These are phyloP conservation scores for Agastache rugosa DNA, from an alignment of 257 asterid genomes.

Conservation along the genomic window DNA sequence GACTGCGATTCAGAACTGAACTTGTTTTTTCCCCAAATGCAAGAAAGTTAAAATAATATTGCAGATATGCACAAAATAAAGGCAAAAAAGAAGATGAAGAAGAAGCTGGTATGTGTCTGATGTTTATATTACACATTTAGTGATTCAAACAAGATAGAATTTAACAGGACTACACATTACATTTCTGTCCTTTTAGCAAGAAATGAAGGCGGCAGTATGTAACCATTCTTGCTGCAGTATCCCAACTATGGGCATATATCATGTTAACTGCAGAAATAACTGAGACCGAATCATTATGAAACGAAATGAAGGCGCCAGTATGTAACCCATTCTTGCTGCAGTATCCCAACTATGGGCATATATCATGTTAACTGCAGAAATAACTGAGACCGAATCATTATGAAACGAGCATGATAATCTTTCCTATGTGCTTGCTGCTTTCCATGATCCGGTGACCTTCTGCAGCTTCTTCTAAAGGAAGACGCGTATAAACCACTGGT, in stretches of 20 bases:
- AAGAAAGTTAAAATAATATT: too few species aligned
- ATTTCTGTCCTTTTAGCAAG: not conserved
- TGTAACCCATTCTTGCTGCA: not conserved
- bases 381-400: constrained; percentile 14
- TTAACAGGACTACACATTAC: not conserved
- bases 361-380: constrained; percentile 3
- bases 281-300: constrained; percentile 16
- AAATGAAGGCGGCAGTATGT: not conserved
- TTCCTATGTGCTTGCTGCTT: constrained; percentile 92
- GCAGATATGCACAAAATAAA: too few species aligned
- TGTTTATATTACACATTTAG: not conserved
- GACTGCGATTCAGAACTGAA: not conserved
- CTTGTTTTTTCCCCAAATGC: too few species aligned
- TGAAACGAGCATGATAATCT: constrained; percentile 63
- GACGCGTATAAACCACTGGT: constrained; percentile 68
- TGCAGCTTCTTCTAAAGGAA: constrained; percentile 70
- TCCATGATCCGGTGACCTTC: constrained; percentile 87
- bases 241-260: not conserved
- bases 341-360: not conserved
- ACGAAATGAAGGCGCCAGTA: too few species aligned
- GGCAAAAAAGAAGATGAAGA: not conserved
- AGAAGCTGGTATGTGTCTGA: constrained; percentile 2
- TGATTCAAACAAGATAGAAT: constrained; percentile 17
- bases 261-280: not conserved
- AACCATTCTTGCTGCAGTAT: not conserved